Percentiles rank a stretch among this genome's conserved stretches.
Evolutionary conservation across 2,329 filamentous ascomycete genomes (phyloP).

Genomic region (Drechslerella dactyloides): DNA sequence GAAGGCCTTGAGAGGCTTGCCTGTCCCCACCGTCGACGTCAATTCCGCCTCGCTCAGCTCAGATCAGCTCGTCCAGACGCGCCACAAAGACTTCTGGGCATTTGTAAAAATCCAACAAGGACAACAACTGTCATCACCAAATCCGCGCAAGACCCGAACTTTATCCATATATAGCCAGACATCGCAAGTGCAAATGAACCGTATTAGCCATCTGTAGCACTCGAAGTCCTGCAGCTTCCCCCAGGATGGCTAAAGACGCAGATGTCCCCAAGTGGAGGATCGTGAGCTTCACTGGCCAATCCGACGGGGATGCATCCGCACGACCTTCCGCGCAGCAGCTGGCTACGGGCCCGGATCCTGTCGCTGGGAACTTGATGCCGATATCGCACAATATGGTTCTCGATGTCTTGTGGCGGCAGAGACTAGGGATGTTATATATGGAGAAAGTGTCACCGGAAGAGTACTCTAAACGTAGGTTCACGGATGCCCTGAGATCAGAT

Average conservation of each 20-base stretch:
- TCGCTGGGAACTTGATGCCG: conserved; percentile 21
- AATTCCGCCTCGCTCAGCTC: neutral
- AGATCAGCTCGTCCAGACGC: neutral
- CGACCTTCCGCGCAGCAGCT: conserved; percentile 37
- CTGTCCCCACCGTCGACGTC: neutral
- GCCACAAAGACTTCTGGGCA: neutral
- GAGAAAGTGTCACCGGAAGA: conserved; percentile 39
- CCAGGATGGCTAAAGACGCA: conserved; percentile 38
- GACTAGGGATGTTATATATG: conserved; percentile 40
- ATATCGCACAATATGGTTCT: conserved; percentile 44
- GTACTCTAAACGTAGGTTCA: conserved; percentile 36
- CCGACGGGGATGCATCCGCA: conserved; percentile 40
- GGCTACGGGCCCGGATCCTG: conserved; percentile 7
- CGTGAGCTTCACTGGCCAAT: conserved; percentile 37
- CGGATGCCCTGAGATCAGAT: neutral
- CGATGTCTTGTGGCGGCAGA: conserved; percentile 45
- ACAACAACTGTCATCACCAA: neutral
- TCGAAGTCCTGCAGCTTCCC: neutral
- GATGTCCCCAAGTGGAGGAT: conserved; percentile 40
- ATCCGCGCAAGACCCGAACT: no score
- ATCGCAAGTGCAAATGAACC: neutral
- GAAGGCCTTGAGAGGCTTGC: neutral
- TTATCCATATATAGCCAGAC: neutral
- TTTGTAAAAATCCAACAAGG: conserved; percentile 8
- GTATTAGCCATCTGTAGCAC: neutral